Evolutionary conservation across 306 rosid genomes (phyloP), one percentile per base, ranked within the genome.

Genomic region (Geum urbanum): DNA sequence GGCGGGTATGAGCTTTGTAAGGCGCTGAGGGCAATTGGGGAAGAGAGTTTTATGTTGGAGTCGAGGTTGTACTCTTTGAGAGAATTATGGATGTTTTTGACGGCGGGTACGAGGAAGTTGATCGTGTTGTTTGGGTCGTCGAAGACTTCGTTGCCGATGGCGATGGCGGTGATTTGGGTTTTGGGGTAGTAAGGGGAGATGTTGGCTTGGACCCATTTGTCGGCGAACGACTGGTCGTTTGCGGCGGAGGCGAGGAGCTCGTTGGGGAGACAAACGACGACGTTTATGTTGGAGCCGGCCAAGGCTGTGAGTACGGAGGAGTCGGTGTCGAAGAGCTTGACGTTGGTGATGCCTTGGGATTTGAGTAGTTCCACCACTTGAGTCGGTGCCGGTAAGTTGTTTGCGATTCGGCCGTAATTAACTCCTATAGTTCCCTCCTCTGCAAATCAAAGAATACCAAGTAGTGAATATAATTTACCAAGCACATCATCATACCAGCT

Each of bases 91-190:
- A 92, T 65, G 83, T 88, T 92, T 35, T 86, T 86, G 83, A 92
- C 85, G 18, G 98, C 98, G 40, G 91, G 82, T 8, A 92, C 84
- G 48, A 92, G 92, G 85, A 72, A 88, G 0, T 72, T 27, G 8
- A 96, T 86, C 1, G 83, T 82, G 85, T 84, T 88, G 32, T 79
- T 83, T 0, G 92, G 87, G 84, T 88, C 92, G 2, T 46, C 91
- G 69, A 92, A 90, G 18, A 90, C 98, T 67, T 92, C 98, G 73
- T 92, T 92, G 0, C 98, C 98, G 16, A 92, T 85, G 16, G 96
- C 91, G 9, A 92, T 80, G 87, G 96, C 89, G 64, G 82, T 84
- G 60, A 89, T 83, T 48, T 86, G 72, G 8, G 96, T 90, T 53
- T 83, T 74, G 0, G 98, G 98, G 81, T 78, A 50, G 81, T 69